Base-by-base conservation (phyloP, 1,139 yeast genomes). In the Taphrina communis region DNA sequence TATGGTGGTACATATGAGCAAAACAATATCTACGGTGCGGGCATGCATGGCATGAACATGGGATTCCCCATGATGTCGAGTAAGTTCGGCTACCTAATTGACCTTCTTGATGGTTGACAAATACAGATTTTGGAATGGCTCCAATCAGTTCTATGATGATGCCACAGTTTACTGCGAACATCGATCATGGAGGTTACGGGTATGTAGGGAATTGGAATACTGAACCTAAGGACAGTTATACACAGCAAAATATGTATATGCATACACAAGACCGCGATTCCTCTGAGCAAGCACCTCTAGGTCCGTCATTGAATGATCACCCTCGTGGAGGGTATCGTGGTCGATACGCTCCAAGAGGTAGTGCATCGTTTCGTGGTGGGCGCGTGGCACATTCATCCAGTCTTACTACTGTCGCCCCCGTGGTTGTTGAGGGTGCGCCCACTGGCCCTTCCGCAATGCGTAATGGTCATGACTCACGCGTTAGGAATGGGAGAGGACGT, bases 371-470 rank as follows among this genome's bases (percentile, higher is more conserved):
- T 31, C 42, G 62, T 21, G 62, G 62, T n/a, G 60, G 60, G 8
- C 62, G 62, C 14, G 62, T 39, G 12, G 53, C 19, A 11, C 46
- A 58, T 58, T 9, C 51, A 5, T 12, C 53, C 6, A n/a, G 12
- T 31, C 7, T 31, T 31, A 31, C 25, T 36, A 4, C 62, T 42
- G 31, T 17, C n/a, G 53, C 53, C 7, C 62, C 62, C 25, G 62
- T 58, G 38, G 42, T 58, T 58, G 62, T 58, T 58, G 62, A 58
- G 17, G 62, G 62, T 2, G 62, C 62, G 9, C 62, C 62, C 14
- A 58, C 62, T 21, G 62, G 62, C 21, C 62, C 62, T 12, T 58
- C 62, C 12, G 62, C 62, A 12, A 58, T 58, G 62, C 42, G 62
- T 17, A 46, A 58, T 35, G 62, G 53, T 11, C 17, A n/a, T 6